Conservation (phyloP, 2,329 filamentous ascomycete genomes). For the Epichloe gansuensis region DNA sequence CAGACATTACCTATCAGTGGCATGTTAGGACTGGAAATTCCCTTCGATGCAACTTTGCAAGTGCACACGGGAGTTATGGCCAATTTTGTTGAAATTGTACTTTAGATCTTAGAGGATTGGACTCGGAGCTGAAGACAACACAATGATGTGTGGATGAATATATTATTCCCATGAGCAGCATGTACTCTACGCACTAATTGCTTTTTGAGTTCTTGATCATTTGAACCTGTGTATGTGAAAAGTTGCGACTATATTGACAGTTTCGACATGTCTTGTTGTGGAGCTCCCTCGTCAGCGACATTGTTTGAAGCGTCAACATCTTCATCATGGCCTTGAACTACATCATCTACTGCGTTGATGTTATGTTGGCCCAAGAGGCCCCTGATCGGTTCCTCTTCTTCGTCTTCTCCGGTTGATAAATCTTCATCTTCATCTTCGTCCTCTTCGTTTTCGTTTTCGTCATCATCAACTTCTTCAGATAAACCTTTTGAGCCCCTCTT, state of each 20-base stretch:
- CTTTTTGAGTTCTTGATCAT: neutral
- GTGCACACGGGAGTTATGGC: slow-evolving; percentile 9
- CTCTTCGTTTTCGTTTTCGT: slow-evolving; percentile 18
- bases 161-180: slow-evolving; percentile 5
- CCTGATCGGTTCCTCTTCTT: slow-evolving; percentile 2
- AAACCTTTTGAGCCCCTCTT: slow-evolving; percentile 23
- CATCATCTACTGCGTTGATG: neutral
- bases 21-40: slow-evolving; percentile 24
- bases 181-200: neutral
- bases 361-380: neutral
- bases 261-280: slow-evolving; percentile 19
- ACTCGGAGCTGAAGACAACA: neutral
- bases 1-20: slow-evolving; percentile 19
- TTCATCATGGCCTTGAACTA: neutral
- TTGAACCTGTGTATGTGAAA: slow-evolving; percentile 11
- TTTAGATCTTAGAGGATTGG: slow-evolving; percentile 19
- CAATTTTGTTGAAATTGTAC: slow-evolving; percentile 28
- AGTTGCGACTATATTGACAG: slow-evolving; percentile 15
- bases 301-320: neutral
- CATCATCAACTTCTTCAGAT: slow-evolving; percentile 13
- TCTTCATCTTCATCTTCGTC: slow-evolving; percentile 8
- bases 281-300: neutral
- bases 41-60: neutral
- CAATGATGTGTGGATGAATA: slow-evolving; percentile 11
- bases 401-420: slow-evolving; percentile 1